Percentiles rank a stretch among this genome's conserved stretches.
Evolutionary conservation across 768 basidiomycete species (phyloP).

Genomic region (Glaciozyma martinii): DNA sequence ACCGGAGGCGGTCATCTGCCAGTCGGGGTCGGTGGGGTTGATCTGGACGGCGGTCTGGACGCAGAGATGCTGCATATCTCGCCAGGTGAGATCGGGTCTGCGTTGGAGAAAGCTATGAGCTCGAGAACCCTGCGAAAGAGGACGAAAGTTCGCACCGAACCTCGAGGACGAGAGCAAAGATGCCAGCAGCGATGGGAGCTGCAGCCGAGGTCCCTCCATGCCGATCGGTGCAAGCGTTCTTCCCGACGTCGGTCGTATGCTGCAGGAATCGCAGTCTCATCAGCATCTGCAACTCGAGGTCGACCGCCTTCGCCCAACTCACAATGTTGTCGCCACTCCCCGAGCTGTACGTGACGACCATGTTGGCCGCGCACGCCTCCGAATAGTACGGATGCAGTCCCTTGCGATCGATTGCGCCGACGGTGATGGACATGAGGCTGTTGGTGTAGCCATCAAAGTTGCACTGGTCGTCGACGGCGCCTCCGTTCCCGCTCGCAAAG

Average conservation of each 20-base stretch:
- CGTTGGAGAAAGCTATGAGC: constrained; percentile 1
- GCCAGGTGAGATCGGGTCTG: constrained; percentile 91
- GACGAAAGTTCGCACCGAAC: constrained; percentile 52
- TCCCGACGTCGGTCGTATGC: constrained; percentile 91
- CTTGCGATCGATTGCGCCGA: constrained; percentile 87
- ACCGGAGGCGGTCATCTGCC: constrained; percentile 71
- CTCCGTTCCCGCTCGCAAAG: constrained; percentile 96
- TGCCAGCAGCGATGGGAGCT: constrained; percentile 89
- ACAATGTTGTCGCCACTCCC: constrained; percentile 91
- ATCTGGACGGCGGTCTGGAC: constrained; percentile 66
- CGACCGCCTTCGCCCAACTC: constrained; percentile 38
- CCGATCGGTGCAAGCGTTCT: constrained; percentile 63
- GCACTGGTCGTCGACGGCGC: constrained; percentile 82
- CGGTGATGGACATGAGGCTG: constrained; percentile 89
- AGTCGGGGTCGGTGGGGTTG: constrained; percentile 84
- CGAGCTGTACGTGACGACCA: constrained; percentile 92
- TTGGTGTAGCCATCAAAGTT: constrained; percentile 99
- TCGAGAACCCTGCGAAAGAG: not conserved
- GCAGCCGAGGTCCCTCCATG: constrained; percentile 98
- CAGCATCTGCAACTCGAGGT: constrained; percentile 16
- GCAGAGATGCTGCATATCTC: constrained; percentile 85
- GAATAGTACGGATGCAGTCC: constrained; percentile 95
- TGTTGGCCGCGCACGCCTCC: constrained; percentile 93
- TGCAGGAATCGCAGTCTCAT: constrained; percentile 38
- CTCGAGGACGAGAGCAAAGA: constrained; percentile 80